Base-by-base conservation (phyloP, 2,329 filamentous ascomycete genomes). In the Onygena corvina region DNA sequence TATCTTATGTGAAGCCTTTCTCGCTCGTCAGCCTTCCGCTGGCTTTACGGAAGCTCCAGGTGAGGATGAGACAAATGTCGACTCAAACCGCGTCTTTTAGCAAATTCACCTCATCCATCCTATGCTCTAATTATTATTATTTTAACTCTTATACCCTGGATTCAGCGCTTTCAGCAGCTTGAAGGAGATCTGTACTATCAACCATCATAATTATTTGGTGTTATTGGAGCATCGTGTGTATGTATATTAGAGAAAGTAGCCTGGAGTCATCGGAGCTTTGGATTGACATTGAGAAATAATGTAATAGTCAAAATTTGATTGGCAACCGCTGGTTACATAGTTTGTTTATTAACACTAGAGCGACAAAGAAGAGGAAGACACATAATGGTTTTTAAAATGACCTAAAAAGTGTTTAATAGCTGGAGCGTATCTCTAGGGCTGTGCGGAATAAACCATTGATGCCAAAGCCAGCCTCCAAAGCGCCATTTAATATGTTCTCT, bases 1-100 rank as follows among this genome's bases (percentile, higher is more conserved):
- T 1, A 69, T 96, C 45, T 68, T 96, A 46, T 67, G 67, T 55
- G 60, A 69, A 48, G 65, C 60, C 53, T 67, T 70, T 50, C 56
- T 69, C 46, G 62, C 60, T 2, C 56, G 59, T 21, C 64, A 63
- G 9, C 9, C 11, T 20, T 42, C 21, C 4, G n/a, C 38, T n/a
- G 9, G 7, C 8, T 42, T 25, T 23, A 42, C 12, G 9, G 38
- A 42, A n/a, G 12, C 20, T 25, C 8, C 21, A 25, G 9, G 9
- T 33, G 44, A n/a, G 20, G 29, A 46, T 31, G 27, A 11, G 9
- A 31, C 21, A 9, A n/a, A 14, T 34, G 20, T 46, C 44, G n/a
- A n/a, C 33, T 46, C 44, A 31, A 46, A 20, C 4, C n/a, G 11
- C 12, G 5, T 25, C 34, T 36, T 36, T 6, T 11, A 14, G 7